These are phyloP conservation scores for Monosporozyma yasuniensis DNA, from an alignment of 805 yeast species.

Conservation along the genomic window DNA sequence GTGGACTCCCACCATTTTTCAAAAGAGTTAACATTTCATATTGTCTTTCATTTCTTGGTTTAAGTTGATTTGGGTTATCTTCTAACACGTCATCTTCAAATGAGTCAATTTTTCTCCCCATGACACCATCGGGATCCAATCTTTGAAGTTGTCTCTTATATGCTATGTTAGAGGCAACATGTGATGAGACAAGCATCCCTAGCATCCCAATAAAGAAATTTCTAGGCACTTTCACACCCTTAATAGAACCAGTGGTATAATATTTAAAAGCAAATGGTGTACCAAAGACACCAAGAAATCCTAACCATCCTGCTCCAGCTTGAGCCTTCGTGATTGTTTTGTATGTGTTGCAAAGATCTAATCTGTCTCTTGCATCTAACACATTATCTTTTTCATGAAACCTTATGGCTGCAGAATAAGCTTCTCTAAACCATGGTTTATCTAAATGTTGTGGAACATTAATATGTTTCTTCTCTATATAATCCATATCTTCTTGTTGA, in stretches of 20 bases:
- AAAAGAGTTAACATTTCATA: constrained; percentile 29
- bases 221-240: constrained; percentile 35
- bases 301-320: constrained; percentile 33
- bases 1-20: constrained; percentile 28
- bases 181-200: constrained; percentile 31
- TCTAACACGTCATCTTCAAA: constrained; percentile 9
- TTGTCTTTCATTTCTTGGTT: constrained; percentile 20
- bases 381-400: constrained; percentile 43
- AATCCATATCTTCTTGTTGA: neutral
- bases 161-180: constrained; percentile 25
- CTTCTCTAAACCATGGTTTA: constrained; percentile 31
- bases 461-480: neutral
- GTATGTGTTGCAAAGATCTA: constrained; percentile 33
- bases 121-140: constrained; percentile 17
- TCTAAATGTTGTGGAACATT: constrained; percentile 8
- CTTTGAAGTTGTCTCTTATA: constrained; percentile 27
- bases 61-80: constrained; percentile 1
- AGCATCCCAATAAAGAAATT: constrained; percentile 36
- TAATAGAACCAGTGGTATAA: constrained; percentile 26
- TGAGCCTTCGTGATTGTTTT: constrained; percentile 31
- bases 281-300: constrained; percentile 35
- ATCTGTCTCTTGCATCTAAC: constrained; percentile 36
- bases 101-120: constrained; percentile 15
- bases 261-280: constrained; percentile 36
- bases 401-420: constrained; percentile 35